Conservation (phyloP, 2,329 filamentous ascomycete genomes). For the Dactylellina leptospora region DNA sequence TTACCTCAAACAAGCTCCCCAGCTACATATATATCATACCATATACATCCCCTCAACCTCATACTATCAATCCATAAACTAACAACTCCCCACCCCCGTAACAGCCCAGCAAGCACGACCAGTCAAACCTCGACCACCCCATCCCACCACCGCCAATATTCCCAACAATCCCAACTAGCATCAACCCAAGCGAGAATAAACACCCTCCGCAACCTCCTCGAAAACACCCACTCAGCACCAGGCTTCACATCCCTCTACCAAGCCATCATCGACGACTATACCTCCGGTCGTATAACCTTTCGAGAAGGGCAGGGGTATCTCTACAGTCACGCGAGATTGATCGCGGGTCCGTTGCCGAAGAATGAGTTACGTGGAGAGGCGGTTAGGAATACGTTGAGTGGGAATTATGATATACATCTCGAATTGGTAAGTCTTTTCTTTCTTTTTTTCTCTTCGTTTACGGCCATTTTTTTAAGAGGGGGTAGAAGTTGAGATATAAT, state of each 20-base stretch:
- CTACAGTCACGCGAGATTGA: conserved; percentile 5
- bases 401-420: conserved; percentile 14
- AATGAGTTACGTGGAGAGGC: not conserved
- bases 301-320: conserved; percentile 25
- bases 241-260: conserved; percentile 21
- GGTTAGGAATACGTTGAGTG: not conserved
- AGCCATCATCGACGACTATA: conserved; percentile 33
- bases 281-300: conserved; percentile 27
- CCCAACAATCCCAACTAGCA: not conserved
- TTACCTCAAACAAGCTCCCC: no score
- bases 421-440: conserved; percentile 10
- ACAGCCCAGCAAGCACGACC: not conserved
- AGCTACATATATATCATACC: no score
- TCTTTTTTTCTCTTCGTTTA: not conserved
- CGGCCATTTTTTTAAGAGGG: not conserved
- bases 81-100: no score
- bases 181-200: conserved; percentile 18
- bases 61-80: no score
- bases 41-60: no score
- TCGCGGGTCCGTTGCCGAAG: conserved; percentile 7
- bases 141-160: not conserved
- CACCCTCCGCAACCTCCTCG: conserved; percentile 13
- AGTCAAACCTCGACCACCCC: conserved; percentile 2
- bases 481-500: not conserved
- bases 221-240: conserved; percentile 5